Conservation (phyloP, 2,329 filamentous ascomycete genomes). For the Paecilomyces fulvus region DNA sequence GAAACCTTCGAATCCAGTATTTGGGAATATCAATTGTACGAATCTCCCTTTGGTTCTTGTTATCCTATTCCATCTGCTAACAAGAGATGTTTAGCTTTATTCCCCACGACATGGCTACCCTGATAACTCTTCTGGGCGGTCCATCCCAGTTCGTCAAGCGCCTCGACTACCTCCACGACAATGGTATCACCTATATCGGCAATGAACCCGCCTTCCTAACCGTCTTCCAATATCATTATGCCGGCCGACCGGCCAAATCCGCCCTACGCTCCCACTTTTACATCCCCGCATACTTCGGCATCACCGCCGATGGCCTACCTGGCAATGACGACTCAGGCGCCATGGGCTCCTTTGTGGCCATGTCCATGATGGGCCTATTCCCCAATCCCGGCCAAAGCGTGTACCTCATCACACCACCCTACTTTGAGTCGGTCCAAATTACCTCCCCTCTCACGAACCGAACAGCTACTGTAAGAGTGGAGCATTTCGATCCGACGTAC, state of each 20-base stretch:
- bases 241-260: slow-evolving; percentile 45
- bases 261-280: slow-evolving; percentile 48
- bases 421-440: slow-evolving; percentile 49
- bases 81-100: slow-evolving; percentile 38
- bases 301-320: slow-evolving; percentile 47
- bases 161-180: slow-evolving; percentile 53
- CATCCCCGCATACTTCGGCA: slow-evolving; percentile 51
- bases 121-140: slow-evolving; percentile 51
- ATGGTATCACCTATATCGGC: slow-evolving; percentile 54
- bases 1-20: slow-evolving; percentile 26
- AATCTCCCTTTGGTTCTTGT: slow-evolving; percentile 15
- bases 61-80: slow-evolving; percentile 31
- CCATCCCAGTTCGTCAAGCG: slow-evolving; percentile 45
- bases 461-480: slow-evolving; percentile 47
- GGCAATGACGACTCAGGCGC: slow-evolving; percentile 60
- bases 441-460: slow-evolving; percentile 48
- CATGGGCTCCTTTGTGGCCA: slow-evolving; percentile 55
- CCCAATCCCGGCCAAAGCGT: slow-evolving; percentile 57
- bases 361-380: slow-evolving; percentile 58
- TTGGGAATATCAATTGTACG: slow-evolving; percentile 38
- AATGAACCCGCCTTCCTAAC: slow-evolving; percentile 53
- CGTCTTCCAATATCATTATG: slow-evolving; percentile 59
- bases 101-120: slow-evolving; percentile 35
- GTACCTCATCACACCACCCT: slow-evolving; percentile 57
- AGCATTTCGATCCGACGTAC: slow-evolving; percentile 51